A percentile compares a stretch with the other conserved stretches of the same genome.
Evolutionary conservation across 108 stramenopile genomes (phyloP).

Genomic region (Nitzschia sp.): DNA sequence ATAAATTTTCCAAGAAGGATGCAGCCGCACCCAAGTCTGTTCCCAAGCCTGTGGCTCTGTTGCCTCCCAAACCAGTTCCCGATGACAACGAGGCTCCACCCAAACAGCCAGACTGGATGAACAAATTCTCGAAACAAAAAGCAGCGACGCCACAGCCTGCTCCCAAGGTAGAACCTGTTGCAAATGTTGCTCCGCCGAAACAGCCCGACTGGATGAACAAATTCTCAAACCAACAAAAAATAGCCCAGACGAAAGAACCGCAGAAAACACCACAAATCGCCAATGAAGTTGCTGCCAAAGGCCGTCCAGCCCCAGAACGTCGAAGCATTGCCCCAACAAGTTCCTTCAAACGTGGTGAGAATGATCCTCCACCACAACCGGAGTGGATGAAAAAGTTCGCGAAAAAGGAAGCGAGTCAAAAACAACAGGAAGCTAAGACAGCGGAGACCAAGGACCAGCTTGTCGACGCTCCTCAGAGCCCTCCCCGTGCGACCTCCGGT

Average conservation of each 20-base stretch:
- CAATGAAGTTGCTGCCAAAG: background rate
- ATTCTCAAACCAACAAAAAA: too few species aligned
- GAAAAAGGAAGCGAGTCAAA: background rate
- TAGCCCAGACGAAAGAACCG: too few species aligned
- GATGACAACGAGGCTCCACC: too few species aligned
- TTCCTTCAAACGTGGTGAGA: constrained; percentile 16
- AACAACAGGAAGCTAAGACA: background rate
- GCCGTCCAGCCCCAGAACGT: constrained; percentile 11
- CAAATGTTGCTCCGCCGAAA: too few species aligned
- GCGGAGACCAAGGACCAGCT: background rate
- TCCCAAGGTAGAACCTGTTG: background rate
- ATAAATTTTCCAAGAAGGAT: too few species aligned
- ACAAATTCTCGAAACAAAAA: too few species aligned
- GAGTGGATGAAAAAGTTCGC: constrained; percentile 19
- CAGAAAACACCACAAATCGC: too few species aligned
- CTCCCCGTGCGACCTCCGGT: background rate
- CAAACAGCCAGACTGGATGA: too few species aligned
- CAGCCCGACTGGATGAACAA: too few species aligned
- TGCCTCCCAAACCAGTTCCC: too few species aligned
- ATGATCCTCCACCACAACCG: constrained; percentile 13
- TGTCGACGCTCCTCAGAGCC: background rate
- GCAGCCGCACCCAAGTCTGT: too few species aligned
- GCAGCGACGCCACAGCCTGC: background rate
- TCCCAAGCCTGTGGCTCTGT: too few species aligned
- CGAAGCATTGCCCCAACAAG: constrained; percentile 1